phyloP scores from a whole-genome alignment of 305 asterid species.

The Rubia peregrina region DNA sequence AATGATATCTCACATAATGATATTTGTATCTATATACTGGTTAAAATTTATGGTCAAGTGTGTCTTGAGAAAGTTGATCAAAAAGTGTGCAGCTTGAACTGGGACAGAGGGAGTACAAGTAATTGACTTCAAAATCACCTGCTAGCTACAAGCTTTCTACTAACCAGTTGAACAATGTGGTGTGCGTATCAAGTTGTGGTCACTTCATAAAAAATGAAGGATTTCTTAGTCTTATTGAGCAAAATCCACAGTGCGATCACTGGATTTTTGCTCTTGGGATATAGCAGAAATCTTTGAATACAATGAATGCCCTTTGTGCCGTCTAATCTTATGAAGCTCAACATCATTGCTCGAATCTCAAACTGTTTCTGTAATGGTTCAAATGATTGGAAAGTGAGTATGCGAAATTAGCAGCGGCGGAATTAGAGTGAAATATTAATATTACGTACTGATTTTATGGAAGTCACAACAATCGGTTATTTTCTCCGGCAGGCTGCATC shows the following conservation, averaged over 20 bases:
- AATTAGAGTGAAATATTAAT: too few relatives aligned
- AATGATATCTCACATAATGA: too few relatives aligned
- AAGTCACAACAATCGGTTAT: too few relatives aligned
- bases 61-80: too few relatives aligned
- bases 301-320: constrained; percentile 39
- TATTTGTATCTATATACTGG: too few relatives aligned
- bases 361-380: not conserved
- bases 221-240: constrained; percentile 24
- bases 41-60: too few relatives aligned
- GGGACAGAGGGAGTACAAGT: not conserved
- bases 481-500: too few relatives aligned
- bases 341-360: constrained; percentile 4
- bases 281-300: constrained; percentile 38
- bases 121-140: not conserved
- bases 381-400: not conserved
- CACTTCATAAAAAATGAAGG: constrained; percentile 11
- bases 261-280: constrained; percentile 43
- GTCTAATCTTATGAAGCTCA: constrained; percentile 28
- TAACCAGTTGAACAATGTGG: not conserved
- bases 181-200: not conserved
- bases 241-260: constrained; percentile 11
- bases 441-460: too few relatives aligned
- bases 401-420: too few relatives aligned
- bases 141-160: not conserved
- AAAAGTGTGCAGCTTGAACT: too few relatives aligned